phyloP scores from a whole-genome alignment of 495 filamentous ascomycete species.

The Chaetomium cochliodes region DNA sequence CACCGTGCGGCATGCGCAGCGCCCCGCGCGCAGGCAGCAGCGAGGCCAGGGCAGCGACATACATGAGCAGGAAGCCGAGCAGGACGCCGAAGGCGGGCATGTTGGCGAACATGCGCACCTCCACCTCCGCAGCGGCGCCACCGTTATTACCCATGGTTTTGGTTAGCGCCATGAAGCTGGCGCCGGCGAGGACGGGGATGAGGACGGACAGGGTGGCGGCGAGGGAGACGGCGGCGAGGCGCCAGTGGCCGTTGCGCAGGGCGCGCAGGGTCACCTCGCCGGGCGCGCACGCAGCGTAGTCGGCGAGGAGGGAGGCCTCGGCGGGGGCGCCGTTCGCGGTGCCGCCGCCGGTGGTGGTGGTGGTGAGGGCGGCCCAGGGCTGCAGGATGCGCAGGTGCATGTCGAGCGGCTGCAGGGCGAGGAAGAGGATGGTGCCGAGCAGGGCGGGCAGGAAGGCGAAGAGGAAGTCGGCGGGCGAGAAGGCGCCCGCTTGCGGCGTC shows the following conservation, averaged over 20 bases:
- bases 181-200: slow-evolving; percentile 74
- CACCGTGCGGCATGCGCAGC: slow-evolving; percentile 66
- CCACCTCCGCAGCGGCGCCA: no score
- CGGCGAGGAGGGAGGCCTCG: slow-evolving; percentile 65
- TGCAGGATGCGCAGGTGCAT: slow-evolving; percentile 69
- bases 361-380: slow-evolving; percentile 62
- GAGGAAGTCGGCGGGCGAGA: slow-evolving; percentile 82
- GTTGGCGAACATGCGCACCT: slow-evolving; percentile 66
- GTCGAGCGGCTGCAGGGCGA: slow-evolving; percentile 75
- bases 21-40: slow-evolving; percentile 55
- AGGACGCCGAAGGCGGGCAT: slow-evolving; percentile 68
- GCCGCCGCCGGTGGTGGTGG: no score
- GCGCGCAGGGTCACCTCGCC: slow-evolving; percentile 62
- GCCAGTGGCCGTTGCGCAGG: slow-evolving; percentile 63
- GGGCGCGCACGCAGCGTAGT: slow-evolving; percentile 67
- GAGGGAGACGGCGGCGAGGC: slow-evolving; percentile 66
- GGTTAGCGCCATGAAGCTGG: slow-evolving; percentile 77
- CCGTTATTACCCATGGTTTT: slow-evolving; percentile 12
- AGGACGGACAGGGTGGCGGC: slow-evolving; percentile 61
- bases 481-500: slow-evolving; percentile 60
- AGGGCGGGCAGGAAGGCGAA: slow-evolving; percentile 80
- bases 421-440: slow-evolving; percentile 72
- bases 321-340: slow-evolving; percentile 64
- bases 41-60: slow-evolving; percentile 50
- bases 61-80: slow-evolving; percentile 64